Evolutionary conservation across 2,329 filamentous ascomycete genomes (phyloP).

Genomic region (Fusarium sublunatum): DNA sequence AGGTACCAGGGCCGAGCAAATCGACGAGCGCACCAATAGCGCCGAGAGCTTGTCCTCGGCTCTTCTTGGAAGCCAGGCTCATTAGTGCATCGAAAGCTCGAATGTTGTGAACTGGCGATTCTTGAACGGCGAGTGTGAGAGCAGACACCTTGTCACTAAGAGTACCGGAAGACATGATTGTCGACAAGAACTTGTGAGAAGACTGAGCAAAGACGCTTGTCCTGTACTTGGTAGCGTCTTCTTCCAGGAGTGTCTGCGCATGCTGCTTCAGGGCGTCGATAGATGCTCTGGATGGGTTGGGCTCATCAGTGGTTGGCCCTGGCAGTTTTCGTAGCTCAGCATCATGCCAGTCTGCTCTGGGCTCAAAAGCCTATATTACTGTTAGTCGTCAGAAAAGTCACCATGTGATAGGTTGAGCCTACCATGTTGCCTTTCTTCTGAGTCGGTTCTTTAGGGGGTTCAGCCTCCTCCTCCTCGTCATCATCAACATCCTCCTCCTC

Average conservation of each 20-base stretch:
- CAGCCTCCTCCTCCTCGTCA: slow-evolving; percentile 46
- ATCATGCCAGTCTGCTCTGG: slow-evolving; percentile 68
- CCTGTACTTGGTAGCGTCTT: slow-evolving; percentile 80
- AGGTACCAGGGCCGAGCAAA: slow-evolving; percentile 87
- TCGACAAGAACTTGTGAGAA: slow-evolving; percentile 94
- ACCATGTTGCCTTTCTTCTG: slow-evolving; percentile 52
- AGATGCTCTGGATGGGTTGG: slow-evolving; percentile 56
- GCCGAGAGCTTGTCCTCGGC: slow-evolving; percentile 89
- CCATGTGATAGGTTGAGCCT: slow-evolving; percentile 31
- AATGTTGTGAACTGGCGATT: slow-evolving; percentile 92
- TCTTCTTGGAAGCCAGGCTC: slow-evolving; percentile 88
- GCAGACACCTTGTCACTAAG: slow-evolving; percentile 97
- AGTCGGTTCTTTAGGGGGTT: slow-evolving; percentile 47
- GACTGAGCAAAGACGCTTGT: slow-evolving; percentile 81
- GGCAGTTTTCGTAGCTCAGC: slow-evolving; percentile 58
- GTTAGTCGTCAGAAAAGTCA: slow-evolving; percentile 51
- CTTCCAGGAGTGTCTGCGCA: slow-evolving; percentile 78
- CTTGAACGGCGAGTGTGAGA: slow-evolving; percentile 91
- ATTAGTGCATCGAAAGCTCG: slow-evolving; percentile 90
- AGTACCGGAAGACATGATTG: slow-evolving; percentile 96
- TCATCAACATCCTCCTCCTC: slow-evolving; percentile 47
- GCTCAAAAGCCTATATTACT: slow-evolving; percentile 63
- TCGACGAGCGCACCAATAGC: slow-evolving; percentile 95
- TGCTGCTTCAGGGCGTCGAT: slow-evolving; percentile 71
- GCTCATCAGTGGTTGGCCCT: slow-evolving; percentile 57